Evolutionary conservation across 805 yeast species (phyloP), one percentile per base, ranked within the genome.

Genomic region (Ogataea populi-albae): DNA sequence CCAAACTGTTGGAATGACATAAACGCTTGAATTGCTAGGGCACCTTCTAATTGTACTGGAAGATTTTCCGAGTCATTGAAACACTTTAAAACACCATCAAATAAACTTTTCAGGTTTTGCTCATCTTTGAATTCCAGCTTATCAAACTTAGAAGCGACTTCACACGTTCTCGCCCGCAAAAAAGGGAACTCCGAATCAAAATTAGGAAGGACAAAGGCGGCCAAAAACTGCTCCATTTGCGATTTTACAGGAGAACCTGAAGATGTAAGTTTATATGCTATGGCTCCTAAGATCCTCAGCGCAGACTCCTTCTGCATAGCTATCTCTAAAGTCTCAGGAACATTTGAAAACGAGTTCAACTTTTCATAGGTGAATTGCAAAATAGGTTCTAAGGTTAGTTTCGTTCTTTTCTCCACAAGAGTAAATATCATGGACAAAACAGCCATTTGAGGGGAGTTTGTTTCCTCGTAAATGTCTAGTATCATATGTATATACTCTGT

Each of bases 401-500:
- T 73, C 37, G 77, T 72, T 40, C 89, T 71, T 53, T 83, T 83
- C 27, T 76, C 74, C 2, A 82, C 83, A n/a, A 87, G 59, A 1
- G 88, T 80, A 19, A 75, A 74, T 42, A 93, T 63, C 39, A 93
- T 71, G 7, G 80, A 75, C 35, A 83, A 66, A 2, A 96, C 91
- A 2, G 95, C 94, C 30, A 76, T 66, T 55, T 87, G 95, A 5
- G 95, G 85, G 2, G 87, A 71, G 41, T 61, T 67, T 25, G 65
- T 52, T 26, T 70, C 78, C 35, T 83, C 93, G 47, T 81, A 59
- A 27, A 77, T 63, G 56, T 81, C 87, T 50, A 87, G 69, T 28
- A 77, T 77, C 47, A 81, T 71, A 60, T 86, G 89, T 44, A 93
- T 84, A 56, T 88, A 93, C 57, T 91, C 97, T 32, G 77, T 83